These are phyloP conservation scores for Penicillium lagena DNA, from an alignment of 495 filamentous ascomycete genomes.

Conservation along the genomic window DNA sequence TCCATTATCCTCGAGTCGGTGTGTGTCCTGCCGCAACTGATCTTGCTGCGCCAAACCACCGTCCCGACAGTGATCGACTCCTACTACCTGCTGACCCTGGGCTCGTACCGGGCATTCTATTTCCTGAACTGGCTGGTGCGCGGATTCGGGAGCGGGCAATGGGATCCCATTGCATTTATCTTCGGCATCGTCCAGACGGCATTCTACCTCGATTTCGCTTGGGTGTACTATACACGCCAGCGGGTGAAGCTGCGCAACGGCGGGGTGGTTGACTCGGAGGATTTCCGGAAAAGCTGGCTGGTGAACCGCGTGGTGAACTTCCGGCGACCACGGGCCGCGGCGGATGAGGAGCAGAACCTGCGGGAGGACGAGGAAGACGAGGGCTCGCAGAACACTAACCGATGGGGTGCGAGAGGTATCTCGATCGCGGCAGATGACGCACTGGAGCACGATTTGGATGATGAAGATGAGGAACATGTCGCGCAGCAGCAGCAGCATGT, in stretches of 20 bases:
- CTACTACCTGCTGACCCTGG: constrained; percentile 84
- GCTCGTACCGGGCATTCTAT: constrained; percentile 85
- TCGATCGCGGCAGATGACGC: constrained; percentile 77
- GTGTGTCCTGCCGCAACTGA: constrained; percentile 82
- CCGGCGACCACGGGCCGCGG: constrained; percentile 21
- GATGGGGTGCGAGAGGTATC: constrained; percentile 73
- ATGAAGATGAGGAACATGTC: too few species aligned
- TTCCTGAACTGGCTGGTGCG: constrained; percentile 87
- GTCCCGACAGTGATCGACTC: constrained; percentile 95
- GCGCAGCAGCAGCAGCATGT: too few species aligned
- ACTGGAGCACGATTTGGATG: constrained; percentile 37
- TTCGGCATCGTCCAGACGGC: constrained; percentile 89
- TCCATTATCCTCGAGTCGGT: constrained; percentile 87
- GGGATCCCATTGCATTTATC: constrained; percentile 67
- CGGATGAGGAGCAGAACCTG: constrained; percentile 34
- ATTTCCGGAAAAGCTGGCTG: constrained; percentile 77
- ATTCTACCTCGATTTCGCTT: constrained; percentile 90
- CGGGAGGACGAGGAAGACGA: constrained; percentile 24
- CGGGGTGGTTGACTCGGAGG: constrained; percentile 88
- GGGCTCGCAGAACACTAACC: constrained; percentile 32
- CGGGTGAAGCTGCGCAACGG: constrained; percentile 89
- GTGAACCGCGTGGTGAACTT: constrained; percentile 41
- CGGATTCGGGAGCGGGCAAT: constrained; percentile 49
- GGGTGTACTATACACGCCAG: constrained; percentile 93
- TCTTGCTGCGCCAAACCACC: constrained; percentile 86